A percentile compares a stretch with the other conserved stretches of the same genome.
Conservation (phyloP, 2,329 filamentous ascomycete species). For the Hypoxylon sp. region DNA sequence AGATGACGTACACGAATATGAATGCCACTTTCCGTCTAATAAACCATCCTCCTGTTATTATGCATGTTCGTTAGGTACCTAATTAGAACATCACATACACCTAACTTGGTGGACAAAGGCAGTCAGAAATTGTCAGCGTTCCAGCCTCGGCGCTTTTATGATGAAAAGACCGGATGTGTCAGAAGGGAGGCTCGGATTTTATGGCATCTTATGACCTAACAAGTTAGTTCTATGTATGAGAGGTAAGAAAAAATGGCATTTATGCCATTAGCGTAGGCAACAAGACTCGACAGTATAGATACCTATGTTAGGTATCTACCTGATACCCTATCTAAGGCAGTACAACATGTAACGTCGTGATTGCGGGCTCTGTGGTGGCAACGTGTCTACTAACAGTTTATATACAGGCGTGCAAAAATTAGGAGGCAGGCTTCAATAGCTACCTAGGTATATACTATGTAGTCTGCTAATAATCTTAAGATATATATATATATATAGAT, state of each 20-base stretch:
- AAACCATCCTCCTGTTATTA: background rate
- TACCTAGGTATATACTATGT: background rate
- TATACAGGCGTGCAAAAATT: background rate
- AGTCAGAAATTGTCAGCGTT: background rate
- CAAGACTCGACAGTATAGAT: background rate
- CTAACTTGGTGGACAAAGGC: background rate
- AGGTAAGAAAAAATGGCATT: background rate
- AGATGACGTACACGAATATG: conserved; percentile 45
- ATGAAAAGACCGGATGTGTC: background rate
- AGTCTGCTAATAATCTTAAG: background rate
- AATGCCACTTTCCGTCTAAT: conserved; percentile 28
- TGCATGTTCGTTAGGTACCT: background rate
- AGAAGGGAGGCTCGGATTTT: background rate
- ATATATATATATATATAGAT: too few relatives aligned
- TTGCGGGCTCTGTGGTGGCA: background rate
- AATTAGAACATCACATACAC: background rate
- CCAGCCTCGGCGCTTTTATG: background rate
- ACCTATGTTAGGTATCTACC: background rate
- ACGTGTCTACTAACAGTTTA: background rate
- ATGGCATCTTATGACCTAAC: background rate
- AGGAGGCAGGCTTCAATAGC: background rate
- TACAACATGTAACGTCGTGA: background rate
- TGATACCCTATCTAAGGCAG: background rate
- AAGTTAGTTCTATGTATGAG: background rate
- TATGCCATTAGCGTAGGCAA: background rate